Evolutionary conservation across 495 filamentous ascomycete species (phyloP), one percentile per base, ranked within the genome.

Genomic region (Aspergillus haitiensis): DNA sequence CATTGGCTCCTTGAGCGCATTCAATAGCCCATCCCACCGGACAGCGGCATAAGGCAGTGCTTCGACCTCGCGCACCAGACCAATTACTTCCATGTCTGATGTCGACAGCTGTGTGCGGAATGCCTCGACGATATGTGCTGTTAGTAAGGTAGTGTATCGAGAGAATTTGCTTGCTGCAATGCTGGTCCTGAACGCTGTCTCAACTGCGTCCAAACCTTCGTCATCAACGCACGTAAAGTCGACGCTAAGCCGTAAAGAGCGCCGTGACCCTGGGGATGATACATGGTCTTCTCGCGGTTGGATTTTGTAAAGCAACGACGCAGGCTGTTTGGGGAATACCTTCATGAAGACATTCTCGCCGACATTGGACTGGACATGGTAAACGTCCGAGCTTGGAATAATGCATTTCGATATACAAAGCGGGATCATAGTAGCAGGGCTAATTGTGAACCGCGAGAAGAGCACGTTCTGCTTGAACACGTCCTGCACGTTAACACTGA

Each of bases 401-500:
- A 79, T 81, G 66, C 88, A 88, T 56, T 81, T 83, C 34, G 88
- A 76, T 27, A 98, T 75, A 36, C 90, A 82, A 8, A 97, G 72
- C 1, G 94, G 94, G 50, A 88, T 83, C 53, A 82, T 65, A 58
- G 75, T 88, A 4, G 91, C 86, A 5, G 93, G 89, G 33, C 88
- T 89, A 42, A 98, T 85, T 13, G 88, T 94, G 68, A 98, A 98
- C 51, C 86, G 86, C 0, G 93, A 97, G 64, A 93, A 94, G 0
- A 98, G 81, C 1, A 85, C 78, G 33, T 86, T 74, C 52, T 89
- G 82, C 70, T 95, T 95, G 80, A 99, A 99, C 39, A 91, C 84
- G 64, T 99, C 95, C 65, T 97, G 92, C 40, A 99, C 93, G 62
- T 98, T 97, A 60, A 99, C 93, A 15, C 92, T 92, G 40, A 99